These are phyloP conservation scores for Rhodamnia argentea DNA, from an alignment of 345 rosid genomes.

Conservation along the genomic window DNA sequence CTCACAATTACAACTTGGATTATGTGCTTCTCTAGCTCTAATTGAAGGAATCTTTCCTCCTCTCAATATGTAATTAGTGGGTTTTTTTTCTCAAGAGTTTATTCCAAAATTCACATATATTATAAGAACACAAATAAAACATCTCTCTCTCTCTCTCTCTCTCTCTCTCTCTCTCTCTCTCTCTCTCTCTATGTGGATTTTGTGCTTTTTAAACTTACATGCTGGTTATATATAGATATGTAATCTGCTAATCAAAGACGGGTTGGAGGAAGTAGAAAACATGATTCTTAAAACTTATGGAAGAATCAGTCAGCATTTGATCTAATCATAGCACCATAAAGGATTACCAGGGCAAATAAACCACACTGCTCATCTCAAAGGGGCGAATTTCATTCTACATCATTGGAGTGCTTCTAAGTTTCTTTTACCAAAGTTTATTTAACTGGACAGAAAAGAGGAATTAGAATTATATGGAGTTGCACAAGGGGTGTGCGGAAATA, in stretches of 20 bases:
- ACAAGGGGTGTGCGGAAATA: not conserved
- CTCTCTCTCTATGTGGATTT: not conserved
- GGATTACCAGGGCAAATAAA: not conserved
- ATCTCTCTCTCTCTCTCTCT: too few relatives aligned
- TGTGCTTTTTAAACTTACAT: not conserved
- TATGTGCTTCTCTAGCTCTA: not conserved
- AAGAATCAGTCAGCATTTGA: not conserved
- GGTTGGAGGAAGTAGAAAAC: not conserved
- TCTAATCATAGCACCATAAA: not conserved
- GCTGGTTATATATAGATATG: not conserved
- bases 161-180: too few relatives aligned
- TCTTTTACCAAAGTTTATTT: not conserved
- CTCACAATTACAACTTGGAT: not conserved
- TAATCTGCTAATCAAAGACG: not conserved
- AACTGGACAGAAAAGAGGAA: not conserved
- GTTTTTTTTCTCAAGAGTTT: not conserved
- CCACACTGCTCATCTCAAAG: not conserved
- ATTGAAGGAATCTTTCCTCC: not conserved
- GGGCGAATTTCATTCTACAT: not conserved
- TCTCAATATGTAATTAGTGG: not conserved
- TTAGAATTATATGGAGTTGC: not conserved
- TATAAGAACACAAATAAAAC: not conserved
- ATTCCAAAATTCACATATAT: too few relatives aligned
- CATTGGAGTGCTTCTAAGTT: not conserved
- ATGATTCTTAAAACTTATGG: not conserved